Percentiles rank a stretch among this genome's conserved stretches.
phyloP scores from a whole-genome alignment of 192 early-diverging fungal species.

The Entomortierella lignicola region DNA sequence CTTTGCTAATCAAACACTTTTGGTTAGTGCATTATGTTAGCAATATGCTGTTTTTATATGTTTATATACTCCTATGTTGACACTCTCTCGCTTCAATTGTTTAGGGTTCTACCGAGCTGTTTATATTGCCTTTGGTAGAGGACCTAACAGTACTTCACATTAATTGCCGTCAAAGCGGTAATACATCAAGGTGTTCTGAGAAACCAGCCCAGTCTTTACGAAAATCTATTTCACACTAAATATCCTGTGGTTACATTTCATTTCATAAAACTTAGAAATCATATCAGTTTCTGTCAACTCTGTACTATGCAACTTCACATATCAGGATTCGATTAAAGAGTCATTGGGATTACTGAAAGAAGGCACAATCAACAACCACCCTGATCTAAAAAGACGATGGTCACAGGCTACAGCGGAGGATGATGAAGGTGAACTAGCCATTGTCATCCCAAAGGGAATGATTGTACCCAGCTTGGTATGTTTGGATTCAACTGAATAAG shows the following conservation, averaged over 20 bases:
- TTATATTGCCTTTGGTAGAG: constrained; percentile 56
- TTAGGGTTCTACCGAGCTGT: constrained; percentile 64
- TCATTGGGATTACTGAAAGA: constrained; percentile 43
- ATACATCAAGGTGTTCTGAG: not conserved
- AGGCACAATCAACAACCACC: constrained; percentile 59
- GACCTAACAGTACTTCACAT: constrained; percentile 53
- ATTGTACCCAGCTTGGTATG: constrained; percentile 42
- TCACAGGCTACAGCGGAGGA: constrained; percentile 58
- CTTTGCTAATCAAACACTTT: constrained; percentile 55
- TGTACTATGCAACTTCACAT: constrained; percentile 41
- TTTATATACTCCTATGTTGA: not conserved
- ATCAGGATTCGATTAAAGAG: constrained; percentile 59
- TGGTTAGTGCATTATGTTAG: constrained; percentile 48
- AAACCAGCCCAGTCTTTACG: not conserved
- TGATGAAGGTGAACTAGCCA: constrained; percentile 61
- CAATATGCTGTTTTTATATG: too few relatives aligned
- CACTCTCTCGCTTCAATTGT: not conserved
- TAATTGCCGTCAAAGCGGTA: constrained; percentile 64
- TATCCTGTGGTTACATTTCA: not conserved
- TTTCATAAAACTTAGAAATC: constrained; percentile 50
- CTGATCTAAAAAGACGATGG: constrained; percentile 59
- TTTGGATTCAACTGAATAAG: not conserved
- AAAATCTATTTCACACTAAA: not conserved
- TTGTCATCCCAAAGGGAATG: constrained; percentile 52
- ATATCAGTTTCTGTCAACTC: constrained; percentile 51